Evolutionary conservation across 352 stramenopile genomes (phyloP), one percentile per base, ranked within the genome.

Genomic region (Phytophthora litchii): DNA sequence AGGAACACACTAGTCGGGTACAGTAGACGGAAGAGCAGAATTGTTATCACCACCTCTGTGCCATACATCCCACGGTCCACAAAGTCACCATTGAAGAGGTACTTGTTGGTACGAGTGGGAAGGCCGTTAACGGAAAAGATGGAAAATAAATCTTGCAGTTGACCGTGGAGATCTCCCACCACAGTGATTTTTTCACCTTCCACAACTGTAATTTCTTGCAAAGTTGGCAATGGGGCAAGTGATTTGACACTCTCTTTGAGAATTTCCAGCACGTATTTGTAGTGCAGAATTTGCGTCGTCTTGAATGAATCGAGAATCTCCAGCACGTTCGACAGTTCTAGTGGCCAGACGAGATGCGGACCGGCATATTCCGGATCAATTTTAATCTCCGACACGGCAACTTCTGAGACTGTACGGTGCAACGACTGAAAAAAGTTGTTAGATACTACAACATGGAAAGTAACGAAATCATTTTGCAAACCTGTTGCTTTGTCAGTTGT

Each of bases 31-130:
- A 96, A 95, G 25, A 77, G 60, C 21, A 91, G 47, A 21, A 93
- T 63, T 13, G 78, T 92, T 70, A 92, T 91, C 42, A 90, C 62
- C 13, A 92, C 78, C 57, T 98, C 94, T 0, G 84, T 83, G 56
- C 93, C 92, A 54, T 97, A 90, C 34, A 80, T 64, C 0, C 96
- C 96, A 17, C 96, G 83, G 61, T 99, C 96, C 32, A 98, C 96
- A 69, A 98, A 98, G 62, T 98, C 95, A 0, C 95, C 95, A 68
- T 98, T 99, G 76, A 99, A 98, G 1, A 99, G 67, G 67, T 98
- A 98, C 62, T 91, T 91, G 72, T 98, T 98, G n/a, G 86, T 91
- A 9, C 46, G 40, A 9, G 76, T 91, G 6, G 96, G 95, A 32
- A 97, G 60, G 0, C 92, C 93, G 57, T 97, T 97, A 59, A 97